phyloP scores from a whole-genome alignment of 805 yeast genomes.

The Kluyveromyces aestuarii region DNA sequence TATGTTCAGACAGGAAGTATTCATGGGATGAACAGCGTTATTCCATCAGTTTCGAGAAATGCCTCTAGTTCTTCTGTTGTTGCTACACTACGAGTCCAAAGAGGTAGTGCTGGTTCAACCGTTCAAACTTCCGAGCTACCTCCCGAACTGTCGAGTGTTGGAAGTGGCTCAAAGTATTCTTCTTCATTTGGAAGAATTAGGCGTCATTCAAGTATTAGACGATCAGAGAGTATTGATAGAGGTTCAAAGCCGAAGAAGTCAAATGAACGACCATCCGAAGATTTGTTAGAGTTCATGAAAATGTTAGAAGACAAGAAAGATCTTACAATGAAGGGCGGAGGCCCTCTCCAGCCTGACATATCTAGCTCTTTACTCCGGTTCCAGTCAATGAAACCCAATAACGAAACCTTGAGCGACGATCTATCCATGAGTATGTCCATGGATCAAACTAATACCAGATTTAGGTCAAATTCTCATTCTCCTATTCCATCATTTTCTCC shows the following conservation, averaged over 20 bases:
- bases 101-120: conserved; percentile 28
- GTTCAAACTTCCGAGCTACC: conserved; percentile 14
- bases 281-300: conserved; percentile 60
- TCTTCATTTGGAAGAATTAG: conserved; percentile 68
- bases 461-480: conserved; percentile 25
- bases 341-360: conserved; percentile 12
- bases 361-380: conserved; percentile 42
- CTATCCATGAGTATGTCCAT: conserved; percentile 40
- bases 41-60: conserved; percentile 27
- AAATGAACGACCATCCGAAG: conserved; percentile 30
- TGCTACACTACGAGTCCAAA: conserved; percentile 32
- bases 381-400: conserved; percentile 43
- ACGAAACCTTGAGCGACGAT: conserved; percentile 48
- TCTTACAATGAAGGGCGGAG: conserved; percentile 26
- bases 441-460: conserved; percentile 12
- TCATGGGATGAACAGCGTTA: background rate
- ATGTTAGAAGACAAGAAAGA: conserved; percentile 60
- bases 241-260: conserved; percentile 15
- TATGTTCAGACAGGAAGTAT: conserved; percentile 20
- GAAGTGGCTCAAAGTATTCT: conserved; percentile 50
- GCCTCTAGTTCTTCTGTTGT: conserved; percentile 38
- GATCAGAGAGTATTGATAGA: conserved; percentile 25
- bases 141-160: conserved; percentile 29
- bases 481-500: conserved; percentile 27
- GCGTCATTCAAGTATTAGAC: conserved; percentile 35